phyloP scores from a whole-genome alignment of 352 stramenopile genomes.

The Blastocystis hominis region DNA sequence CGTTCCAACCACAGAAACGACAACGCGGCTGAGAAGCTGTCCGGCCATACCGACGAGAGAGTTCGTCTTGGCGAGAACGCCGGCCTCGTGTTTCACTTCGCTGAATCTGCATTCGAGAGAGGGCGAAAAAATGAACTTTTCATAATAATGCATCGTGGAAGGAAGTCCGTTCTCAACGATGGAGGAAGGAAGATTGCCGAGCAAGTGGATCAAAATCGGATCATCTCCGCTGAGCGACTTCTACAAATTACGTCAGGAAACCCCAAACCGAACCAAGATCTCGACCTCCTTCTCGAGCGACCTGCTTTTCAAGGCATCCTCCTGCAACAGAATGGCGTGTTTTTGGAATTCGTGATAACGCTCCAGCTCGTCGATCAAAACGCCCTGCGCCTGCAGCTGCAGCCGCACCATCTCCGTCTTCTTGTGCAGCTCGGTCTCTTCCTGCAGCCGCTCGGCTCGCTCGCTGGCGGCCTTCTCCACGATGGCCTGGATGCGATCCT shows the following conservation, averaged over 20 bases:
- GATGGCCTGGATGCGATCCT: background rate
- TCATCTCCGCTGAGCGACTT: background rate
- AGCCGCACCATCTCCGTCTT: background rate
- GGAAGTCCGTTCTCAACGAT: background rate
- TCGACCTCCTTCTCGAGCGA: background rate
- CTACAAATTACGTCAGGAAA: background rate
- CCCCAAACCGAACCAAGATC: background rate
- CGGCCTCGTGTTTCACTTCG: background rate
- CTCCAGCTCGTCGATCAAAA: background rate
- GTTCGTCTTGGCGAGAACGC: background rate
- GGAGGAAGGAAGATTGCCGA: background rate
- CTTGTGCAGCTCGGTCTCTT: background rate
- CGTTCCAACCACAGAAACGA: background rate
- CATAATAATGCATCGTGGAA: background rate
- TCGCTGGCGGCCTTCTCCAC: background rate
- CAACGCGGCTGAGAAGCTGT: background rate
- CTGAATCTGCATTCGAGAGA: background rate
- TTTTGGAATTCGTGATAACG: conserved; percentile 34
- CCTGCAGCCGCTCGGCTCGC: background rate
- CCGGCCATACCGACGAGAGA: background rate
- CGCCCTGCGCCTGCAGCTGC: background rate
- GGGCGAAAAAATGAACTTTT: background rate
- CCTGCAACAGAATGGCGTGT: background rate
- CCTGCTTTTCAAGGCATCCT: background rate
- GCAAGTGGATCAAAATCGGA: conserved; percentile 17